Percentiles rank a stretch among this genome's conserved stretches.
These are phyloP conservation scores for Amyloporia xantha DNA, from an alignment of 768 basidiomycete species.

Conservation along the genomic window DNA sequence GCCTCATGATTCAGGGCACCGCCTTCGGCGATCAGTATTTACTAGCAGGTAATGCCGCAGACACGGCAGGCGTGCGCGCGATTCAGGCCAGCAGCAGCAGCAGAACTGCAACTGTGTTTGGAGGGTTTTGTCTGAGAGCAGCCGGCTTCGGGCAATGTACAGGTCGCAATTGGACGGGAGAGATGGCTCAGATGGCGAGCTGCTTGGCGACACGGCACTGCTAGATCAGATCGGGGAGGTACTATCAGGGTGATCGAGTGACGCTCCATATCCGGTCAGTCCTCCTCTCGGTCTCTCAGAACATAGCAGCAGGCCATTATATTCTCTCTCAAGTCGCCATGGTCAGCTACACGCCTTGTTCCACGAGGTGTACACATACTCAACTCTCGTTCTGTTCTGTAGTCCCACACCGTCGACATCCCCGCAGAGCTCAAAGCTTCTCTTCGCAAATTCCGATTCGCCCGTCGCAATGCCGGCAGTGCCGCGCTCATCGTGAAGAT, in stretches of 20 bases:
- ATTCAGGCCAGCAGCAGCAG: too few relatives aligned
- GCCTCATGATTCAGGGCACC: background rate
- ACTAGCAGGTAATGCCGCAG: too few relatives aligned
- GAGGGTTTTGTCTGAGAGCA: too few relatives aligned
- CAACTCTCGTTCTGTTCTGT: too few relatives aligned
- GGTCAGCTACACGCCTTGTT: too few relatives aligned
- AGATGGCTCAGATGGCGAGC: background rate
- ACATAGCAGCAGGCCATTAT: background rate
- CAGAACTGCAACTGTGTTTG: too few relatives aligned
- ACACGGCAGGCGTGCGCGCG: too few relatives aligned
- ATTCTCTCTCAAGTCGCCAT: background rate
- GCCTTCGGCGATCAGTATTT: too few relatives aligned
- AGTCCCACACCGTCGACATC: constrained; percentile 82
- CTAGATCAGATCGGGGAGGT: background rate
- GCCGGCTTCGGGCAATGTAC: too few relatives aligned
- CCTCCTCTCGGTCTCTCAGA: too few relatives aligned
- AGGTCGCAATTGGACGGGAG: background rate
- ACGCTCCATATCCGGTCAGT: background rate
- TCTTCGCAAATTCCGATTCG: constrained; percentile 79
- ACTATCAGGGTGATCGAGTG: background rate
- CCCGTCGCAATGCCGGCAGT: constrained; percentile 54
- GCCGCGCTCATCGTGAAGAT: constrained; percentile 88
- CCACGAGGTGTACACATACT: too few relatives aligned
- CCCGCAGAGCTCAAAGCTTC: constrained; percentile 70
- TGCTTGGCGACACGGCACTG: too few relatives aligned